Base-by-base conservation (phyloP, 495 filamentous ascomycete species). In the Penicillium crystallinum region DNA sequence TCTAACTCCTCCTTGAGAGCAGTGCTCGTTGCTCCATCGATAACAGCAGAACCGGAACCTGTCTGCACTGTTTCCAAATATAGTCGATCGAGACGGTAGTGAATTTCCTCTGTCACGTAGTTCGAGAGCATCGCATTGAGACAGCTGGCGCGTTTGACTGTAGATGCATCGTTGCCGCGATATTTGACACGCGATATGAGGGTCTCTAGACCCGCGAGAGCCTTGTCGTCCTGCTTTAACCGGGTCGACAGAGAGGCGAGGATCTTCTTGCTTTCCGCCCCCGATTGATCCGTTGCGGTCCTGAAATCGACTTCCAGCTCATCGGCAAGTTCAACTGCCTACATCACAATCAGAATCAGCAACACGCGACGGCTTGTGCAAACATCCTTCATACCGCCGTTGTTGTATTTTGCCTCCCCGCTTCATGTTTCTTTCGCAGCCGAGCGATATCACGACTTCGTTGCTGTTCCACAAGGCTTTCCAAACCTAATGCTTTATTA, bases 1-100 rank as follows among this genome's bases (percentile, higher is more conserved):
- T 83, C 81, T 4, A 85, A 59, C 48, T 86, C 83, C 35, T 78
- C 74, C 57, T 82, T 73, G 19, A 85, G 49, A 0, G 70, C 67
- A 17, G 63, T 40, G n/a, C 75, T 42, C 10, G 53, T 49, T 5
- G 66, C 60, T 12, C 22, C 22, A 19, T 62, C 57, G 14, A 23
- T 17, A 1, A 36, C 34, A 5, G 31, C 11, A 9, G 25, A 17
- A 4, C 10, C 36, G 12, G 43, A 52, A 11, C 52, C 46, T 9
- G 22, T 38, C 29, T 58, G 55, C 11, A 70, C 50, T 12, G 37
- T 52, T 52, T 77, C 70, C 19, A 77, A 56, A 49, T 72, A 77
- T 25, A 74, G 41, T 42, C 74, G 65, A 52, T 77, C 74, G n/a
- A 77, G 59, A 19, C 72, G 72, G 38, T 61, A 66, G 41, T 70